Percentiles rank a stretch among this genome's conserved stretches.
Evolutionary conservation across 2,329 filamentous ascomycete species (phyloP).

Genomic region (Alternaria triticina): DNA sequence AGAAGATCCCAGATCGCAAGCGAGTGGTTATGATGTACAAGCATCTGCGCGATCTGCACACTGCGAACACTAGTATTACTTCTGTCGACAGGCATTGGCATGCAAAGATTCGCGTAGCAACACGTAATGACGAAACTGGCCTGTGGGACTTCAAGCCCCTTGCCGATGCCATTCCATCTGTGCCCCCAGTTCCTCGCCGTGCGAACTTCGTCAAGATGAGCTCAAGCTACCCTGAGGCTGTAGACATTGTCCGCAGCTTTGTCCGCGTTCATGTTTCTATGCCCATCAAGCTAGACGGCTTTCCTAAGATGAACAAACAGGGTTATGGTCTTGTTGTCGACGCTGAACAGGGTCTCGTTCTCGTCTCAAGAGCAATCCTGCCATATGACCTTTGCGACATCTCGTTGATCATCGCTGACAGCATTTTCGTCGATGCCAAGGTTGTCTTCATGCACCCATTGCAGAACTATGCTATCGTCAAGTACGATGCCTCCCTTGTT

Average conservation of each 20-base stretch:
- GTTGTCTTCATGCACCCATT: constrained; percentile 95
- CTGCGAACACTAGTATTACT: constrained; percentile 88
- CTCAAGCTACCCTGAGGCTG: constrained; percentile 86
- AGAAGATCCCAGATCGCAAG: constrained; percentile 78
- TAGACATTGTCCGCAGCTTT: constrained; percentile 91
- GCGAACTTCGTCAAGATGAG: constrained; percentile 93
- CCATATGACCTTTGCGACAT: constrained; percentile 98
- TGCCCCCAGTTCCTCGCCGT: constrained; percentile 73
- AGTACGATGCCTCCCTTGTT: constrained; percentile 94
- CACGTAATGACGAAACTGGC: constrained; percentile 87
- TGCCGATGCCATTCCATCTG: constrained; percentile 77
- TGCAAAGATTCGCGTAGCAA: constrained; percentile 88
- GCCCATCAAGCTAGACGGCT: constrained; percentile 97
- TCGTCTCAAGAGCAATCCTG: constrained; percentile 92
- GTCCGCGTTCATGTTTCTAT: constrained; percentile 91
- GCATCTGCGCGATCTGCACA: constrained; percentile 93
- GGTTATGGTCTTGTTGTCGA: constrained; percentile 98
- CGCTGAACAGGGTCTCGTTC: constrained; percentile 90
- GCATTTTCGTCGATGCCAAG: constrained; percentile 91
- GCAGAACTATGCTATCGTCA: constrained; percentile 94
- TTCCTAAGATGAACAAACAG: constrained; percentile 90
- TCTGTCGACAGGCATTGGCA: constrained; percentile 96
- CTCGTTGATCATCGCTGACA: constrained; percentile 93
- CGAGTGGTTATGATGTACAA: constrained; percentile 95
- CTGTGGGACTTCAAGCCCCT: constrained; percentile 95